A percentile compares a stretch with the other conserved stretches of the same genome.
These are phyloP conservation scores for Benincasa hispida DNA, from an alignment of 306 rosid genomes.

Conservation along the genomic window DNA sequence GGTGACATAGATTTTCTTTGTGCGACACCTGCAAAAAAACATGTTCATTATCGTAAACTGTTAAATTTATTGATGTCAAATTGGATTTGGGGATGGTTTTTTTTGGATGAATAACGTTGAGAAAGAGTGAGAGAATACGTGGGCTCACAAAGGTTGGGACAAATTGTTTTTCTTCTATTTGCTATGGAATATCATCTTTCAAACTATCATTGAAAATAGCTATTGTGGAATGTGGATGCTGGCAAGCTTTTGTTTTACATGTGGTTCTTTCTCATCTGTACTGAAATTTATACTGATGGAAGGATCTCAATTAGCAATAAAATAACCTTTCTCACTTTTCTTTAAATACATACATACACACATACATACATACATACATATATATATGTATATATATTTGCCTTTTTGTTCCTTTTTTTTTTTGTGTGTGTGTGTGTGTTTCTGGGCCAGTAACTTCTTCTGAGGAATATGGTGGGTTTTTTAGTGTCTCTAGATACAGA, in stretches of 20 bases:
- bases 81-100: not conserved
- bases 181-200: not conserved
- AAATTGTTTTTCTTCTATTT: not conserved
- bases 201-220: not conserved
- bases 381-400: not conserved
- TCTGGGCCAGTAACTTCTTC: not conserved
- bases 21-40: not conserved
- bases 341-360: too few species aligned
- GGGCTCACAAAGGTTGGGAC: not conserved
- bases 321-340: not conserved
- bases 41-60: not conserved
- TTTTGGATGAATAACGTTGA: not conserved
- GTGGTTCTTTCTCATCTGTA: not conserved
- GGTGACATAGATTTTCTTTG: not conserved
- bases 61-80: not conserved
- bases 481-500: conserved; percentile 29
- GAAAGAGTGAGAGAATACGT: not conserved
- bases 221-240: not conserved
- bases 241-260: not conserved
- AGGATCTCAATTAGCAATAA: not conserved
- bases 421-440: not conserved
- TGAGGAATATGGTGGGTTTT: conserved; percentile 2
- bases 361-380: too few species aligned
- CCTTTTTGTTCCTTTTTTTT: not conserved
- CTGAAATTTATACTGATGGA: not conserved